phyloP scores from a whole-genome alignment of 2,329 filamentous ascomycete genomes.

The Colletotrichum godetiae region DNA sequence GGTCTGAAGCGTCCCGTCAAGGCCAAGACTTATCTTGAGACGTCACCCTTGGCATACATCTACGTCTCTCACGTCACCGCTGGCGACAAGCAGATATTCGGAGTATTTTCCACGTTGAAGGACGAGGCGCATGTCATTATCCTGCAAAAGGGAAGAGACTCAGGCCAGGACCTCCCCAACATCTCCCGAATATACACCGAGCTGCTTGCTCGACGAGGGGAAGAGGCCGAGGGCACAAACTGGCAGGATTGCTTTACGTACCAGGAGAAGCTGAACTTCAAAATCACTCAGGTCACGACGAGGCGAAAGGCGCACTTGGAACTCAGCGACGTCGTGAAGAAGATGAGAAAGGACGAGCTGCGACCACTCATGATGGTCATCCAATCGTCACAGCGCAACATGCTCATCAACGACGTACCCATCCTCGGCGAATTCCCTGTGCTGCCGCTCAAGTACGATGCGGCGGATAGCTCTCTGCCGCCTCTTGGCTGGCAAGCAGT shows the following conservation, averaged over 20 bases:
- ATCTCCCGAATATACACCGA: conserved; percentile 90
- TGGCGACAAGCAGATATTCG: conserved; percentile 93
- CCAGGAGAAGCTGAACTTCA: conserved; percentile 87
- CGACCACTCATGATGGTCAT: conserved; percentile 86
- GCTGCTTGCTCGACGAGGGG: conserved; percentile 71
- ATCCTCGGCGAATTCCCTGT: conserved; percentile 86
- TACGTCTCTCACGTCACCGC: conserved; percentile 94
- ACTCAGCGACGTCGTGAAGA: conserved; percentile 88
- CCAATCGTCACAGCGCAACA: conserved; percentile 86
- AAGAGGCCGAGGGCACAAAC: conserved; percentile 74
- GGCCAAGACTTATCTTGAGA: conserved; percentile 76
- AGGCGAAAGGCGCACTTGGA: conserved; percentile 90
- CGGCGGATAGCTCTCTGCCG: conserved; percentile 86
- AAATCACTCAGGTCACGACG: conserved; percentile 87
- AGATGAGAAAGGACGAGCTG: conserved; percentile 86
- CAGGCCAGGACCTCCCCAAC: conserved; percentile 86
- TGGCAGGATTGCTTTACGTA: conserved; percentile 89
- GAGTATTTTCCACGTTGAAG: conserved; percentile 86
- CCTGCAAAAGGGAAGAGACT: conserved; percentile 84
- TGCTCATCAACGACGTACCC: conserved; percentile 87
- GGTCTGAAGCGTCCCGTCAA: conserved; percentile 77
- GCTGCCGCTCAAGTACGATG: conserved; percentile 83
- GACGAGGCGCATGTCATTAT: conserved; percentile 88
- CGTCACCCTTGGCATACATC: conserved; percentile 82
- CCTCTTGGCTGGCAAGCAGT: conserved; percentile 95